Evolutionary conservation across 495 filamentous ascomycete species (phyloP), one percentile per base, ranked within the genome.

Genomic region (Penicillium herquei): DNA sequence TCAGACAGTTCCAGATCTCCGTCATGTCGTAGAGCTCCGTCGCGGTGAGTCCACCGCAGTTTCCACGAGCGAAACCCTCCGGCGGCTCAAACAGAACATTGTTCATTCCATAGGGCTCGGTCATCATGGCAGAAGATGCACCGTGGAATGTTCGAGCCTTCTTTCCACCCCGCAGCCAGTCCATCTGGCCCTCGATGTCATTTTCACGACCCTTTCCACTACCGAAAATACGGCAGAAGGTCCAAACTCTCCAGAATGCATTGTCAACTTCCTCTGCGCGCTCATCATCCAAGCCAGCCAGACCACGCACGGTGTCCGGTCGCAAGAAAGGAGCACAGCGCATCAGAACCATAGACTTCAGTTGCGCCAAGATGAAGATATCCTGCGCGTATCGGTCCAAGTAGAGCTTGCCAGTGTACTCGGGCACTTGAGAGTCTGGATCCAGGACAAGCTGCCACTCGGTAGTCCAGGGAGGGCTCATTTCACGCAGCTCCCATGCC

Each of bases 221-320:
- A 3, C 85, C 85, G 51, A 88, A 88, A 39, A 87, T 79, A 13
- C 79, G 81, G 64, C 85, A 87, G 69, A 88, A 88, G 3, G 81
- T 85, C 85, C 85, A 88, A 16, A 88, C 77, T 0, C 85, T 78
- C 84, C 84, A 87, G 50, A 87, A 80, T 1, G 85, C 85, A 64
- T 84, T 78, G 58, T 87, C 81, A n/a, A 87, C 75, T 51, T 81
- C 78, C 43, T 75, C 72, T 0, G 81, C 75, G 10, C 79, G 75
- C 7, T 63, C 53, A 35, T 74, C 70, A 51, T 84, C 77, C 8
- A 73, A 57, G 5, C 80, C 82, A 1, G 79, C 68, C 12, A 88
- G 74, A 2, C 82, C 84, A 8, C 68, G 66, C 6, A 82, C 74
- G 0, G 84, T 86, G 32, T 85, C 82, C 0, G 70, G 77, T 12